Conservation (phyloP, 2,329 filamentous ascomycete genomes). For the Penicillium sp. region DNA sequence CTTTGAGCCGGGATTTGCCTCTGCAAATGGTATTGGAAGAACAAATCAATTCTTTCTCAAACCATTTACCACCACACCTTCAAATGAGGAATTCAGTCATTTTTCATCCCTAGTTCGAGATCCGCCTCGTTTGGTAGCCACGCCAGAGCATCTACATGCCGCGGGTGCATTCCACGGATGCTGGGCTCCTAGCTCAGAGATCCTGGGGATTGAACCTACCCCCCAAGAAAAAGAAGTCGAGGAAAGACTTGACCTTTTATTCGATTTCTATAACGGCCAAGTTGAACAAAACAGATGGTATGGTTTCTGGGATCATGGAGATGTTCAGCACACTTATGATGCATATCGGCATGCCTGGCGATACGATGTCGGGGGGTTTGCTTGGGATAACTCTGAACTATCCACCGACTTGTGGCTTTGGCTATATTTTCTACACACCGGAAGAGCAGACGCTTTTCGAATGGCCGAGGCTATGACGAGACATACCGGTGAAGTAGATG, state of each 20-base stretch:
- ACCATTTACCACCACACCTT: slow-evolving; percentile 56
- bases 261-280: slow-evolving; percentile 58
- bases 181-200: slow-evolving; percentile 49
- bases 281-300: slow-evolving; percentile 62
- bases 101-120: slow-evolving; percentile 51
- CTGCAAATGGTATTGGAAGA: slow-evolving; percentile 58
- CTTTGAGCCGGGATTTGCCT: slow-evolving; percentile 57
- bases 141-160: slow-evolving; percentile 52
- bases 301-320: slow-evolving; percentile 64
- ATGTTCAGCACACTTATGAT: slow-evolving; percentile 66
- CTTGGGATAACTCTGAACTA: slow-evolving; percentile 66
- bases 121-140: slow-evolving; percentile 54
- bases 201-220: slow-evolving; percentile 14
- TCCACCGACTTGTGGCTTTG: slow-evolving; percentile 65
- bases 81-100: slow-evolving; percentile 46
- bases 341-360: slow-evolving; percentile 60
- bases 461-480: slow-evolving; percentile 61
- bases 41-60: slow-evolving; percentile 60
- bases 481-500: slow-evolving; percentile 63
- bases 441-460: slow-evolving; percentile 57
- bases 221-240: slow-evolving; percentile 47
- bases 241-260: slow-evolving; percentile 56
- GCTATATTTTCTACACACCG: slow-evolving; percentile 63
- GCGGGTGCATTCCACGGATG: slow-evolving; percentile 58
- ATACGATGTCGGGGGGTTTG: slow-evolving; percentile 64